phyloP scores from a whole-genome alignment of 768 basidiomycete species.

The Termitomyces sp. region DNA sequence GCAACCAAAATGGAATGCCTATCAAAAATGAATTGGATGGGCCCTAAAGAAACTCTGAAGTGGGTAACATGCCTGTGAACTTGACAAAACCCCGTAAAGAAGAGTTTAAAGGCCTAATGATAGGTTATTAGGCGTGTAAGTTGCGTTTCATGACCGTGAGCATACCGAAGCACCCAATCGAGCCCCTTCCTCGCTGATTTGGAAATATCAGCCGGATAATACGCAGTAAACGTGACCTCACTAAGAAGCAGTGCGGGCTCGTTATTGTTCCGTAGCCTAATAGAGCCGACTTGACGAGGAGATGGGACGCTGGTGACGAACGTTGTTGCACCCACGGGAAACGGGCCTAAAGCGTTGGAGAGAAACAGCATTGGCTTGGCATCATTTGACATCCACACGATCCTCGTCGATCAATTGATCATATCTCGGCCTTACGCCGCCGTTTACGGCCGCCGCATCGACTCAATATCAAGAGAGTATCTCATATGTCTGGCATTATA shows the following conservation, averaged over 20 bases:
- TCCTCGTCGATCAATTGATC: too few species aligned
- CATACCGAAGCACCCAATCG: constrained; percentile 59
- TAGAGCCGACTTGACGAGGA: constrained; percentile 37
- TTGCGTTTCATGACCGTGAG: not conserved
- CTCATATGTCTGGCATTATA: not conserved
- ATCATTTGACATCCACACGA: not conserved
- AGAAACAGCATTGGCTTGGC: constrained; percentile 40
- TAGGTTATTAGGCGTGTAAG: not conserved
- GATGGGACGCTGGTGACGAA: constrained; percentile 47
- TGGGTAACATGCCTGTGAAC: constrained; percentile 41
- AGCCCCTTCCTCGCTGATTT: constrained; percentile 37
- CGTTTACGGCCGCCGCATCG: not conserved
- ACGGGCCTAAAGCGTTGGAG: constrained; percentile 41
- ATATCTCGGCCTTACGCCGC: not conserved
- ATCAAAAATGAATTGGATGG: not conserved
- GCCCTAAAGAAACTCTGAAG: not conserved
- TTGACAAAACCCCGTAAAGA: constrained; percentile 48
- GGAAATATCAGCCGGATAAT: constrained; percentile 55
- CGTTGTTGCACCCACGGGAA: constrained; percentile 59
- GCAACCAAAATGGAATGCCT: constrained; percentile 40
- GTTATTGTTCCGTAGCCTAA: constrained; percentile 33
- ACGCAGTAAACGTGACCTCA: constrained; percentile 64
- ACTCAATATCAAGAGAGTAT: not conserved
- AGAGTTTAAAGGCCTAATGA: constrained; percentile 40
- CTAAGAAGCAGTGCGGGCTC: constrained; percentile 51